Base-by-base conservation (phyloP, 1,284 basidiomycete species). In the Schizopora paradoxa region DNA sequence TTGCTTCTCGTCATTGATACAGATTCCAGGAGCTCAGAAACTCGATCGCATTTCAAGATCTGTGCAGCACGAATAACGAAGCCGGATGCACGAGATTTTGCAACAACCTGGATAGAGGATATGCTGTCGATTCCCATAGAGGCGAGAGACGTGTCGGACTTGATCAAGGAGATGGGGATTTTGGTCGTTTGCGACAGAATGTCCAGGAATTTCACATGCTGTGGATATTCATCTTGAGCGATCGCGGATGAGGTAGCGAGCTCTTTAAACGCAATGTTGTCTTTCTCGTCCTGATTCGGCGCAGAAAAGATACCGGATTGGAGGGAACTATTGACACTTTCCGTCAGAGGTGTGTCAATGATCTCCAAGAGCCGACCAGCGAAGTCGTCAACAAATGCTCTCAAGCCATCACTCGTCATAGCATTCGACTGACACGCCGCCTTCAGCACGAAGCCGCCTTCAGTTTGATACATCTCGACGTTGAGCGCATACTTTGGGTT, bases 51-150 rank as follows among this genome's bases (percentile, higher is more conserved):
- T 27, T 56, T 63, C 31, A 70, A 56, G n/a, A 75, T 62, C 35
- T 74, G 69, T 26, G 61, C 66, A 3, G 67, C 64, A 16, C 54
- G 56, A 13, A 74, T 42, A 6, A 48, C 50, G 26, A 73, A 47
- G 1, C 71, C 71, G 7, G 56, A 61, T 37, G 58, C 58, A 29
- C 67, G 65, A 45, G 63, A 66, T 41, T 61, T 66, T 18, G 69
- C 62, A 6, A 66, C 63, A 14, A 76, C 60, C 47, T 69, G 68
- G 34, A 76, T 72, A 14, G 74, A 71, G 22, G 68, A 71, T 43
- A 76, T 76, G 1, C 74, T 76, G 52, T 76, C 74, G n/a, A 76
- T 61, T 6, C 74, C 74, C 5, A 76, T 56, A 5, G 70, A 61
- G 8, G 61, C 60, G 8, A 73, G 61, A 1, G 63, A 59, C 4